Conservation (phyloP, 352 stramenopile genomes). For the Phytopythium sindhum region DNA sequence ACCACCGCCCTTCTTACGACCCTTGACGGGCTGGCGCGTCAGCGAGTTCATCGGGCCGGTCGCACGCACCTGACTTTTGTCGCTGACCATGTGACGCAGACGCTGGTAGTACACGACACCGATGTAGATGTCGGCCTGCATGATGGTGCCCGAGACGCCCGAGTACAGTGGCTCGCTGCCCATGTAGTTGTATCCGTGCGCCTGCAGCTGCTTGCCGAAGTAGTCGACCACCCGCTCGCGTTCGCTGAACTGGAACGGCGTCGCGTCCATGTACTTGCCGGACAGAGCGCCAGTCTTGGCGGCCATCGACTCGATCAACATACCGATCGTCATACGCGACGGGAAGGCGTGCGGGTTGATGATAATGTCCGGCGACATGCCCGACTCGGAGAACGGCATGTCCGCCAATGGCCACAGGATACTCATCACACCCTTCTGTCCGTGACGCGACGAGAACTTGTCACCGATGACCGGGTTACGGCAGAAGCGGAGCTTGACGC, state of each 20-base stretch:
- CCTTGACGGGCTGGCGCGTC: conserved; percentile 99
- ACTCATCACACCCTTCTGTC: conserved; percentile 99
- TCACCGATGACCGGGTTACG: conserved; percentile 99
- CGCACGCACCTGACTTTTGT: conserved; percentile 99
- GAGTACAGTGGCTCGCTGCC: conserved; percentile 99
- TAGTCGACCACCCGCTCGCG: conserved; percentile 98
- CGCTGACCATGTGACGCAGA: conserved; percentile 99
- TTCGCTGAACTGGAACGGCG: conserved; percentile 99
- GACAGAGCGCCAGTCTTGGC: conserved; percentile 98
- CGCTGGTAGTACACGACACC: conserved; percentile 99
- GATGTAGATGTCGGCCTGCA: conserved; percentile 99
- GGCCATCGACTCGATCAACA: conserved; percentile 98
- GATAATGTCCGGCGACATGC: conserved; percentile 98
- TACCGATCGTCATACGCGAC: conserved; percentile 97
- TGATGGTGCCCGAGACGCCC: conserved; percentile 96
- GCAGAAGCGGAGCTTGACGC: conserved; percentile 97
- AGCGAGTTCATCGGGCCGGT: conserved; percentile 98
- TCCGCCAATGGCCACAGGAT: conserved; percentile 98
- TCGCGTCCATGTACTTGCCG: conserved; percentile 97
- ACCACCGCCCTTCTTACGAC: conserved; percentile 98
- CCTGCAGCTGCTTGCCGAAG: conserved; percentile 97
- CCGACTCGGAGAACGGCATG: conserved; percentile 99
- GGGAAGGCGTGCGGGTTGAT: conserved; percentile 99
- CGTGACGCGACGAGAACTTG: conserved; percentile 99
- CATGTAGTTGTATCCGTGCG: conserved; percentile 98